Conservation (phyloP, 2,329 filamentous ascomycete genomes). For the Aspergillus sp. region DNA sequence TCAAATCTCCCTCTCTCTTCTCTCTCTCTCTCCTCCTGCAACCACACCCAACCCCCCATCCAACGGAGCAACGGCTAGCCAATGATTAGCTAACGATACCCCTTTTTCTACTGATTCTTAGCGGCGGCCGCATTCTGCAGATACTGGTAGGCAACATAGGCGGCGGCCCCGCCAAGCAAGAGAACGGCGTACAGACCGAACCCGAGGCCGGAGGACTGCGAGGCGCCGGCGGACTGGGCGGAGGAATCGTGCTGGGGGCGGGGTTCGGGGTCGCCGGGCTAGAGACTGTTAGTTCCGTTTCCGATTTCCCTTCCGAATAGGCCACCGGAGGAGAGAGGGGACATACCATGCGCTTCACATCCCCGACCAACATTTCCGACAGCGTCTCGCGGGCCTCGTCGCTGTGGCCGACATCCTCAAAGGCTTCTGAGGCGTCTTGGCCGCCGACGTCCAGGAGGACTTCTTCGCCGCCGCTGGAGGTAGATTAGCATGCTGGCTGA, state of each 20-base stretch:
- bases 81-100: not conserved
- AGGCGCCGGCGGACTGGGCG: slow-evolving; percentile 25
- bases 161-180: slow-evolving; percentile 64
- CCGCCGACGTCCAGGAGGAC: slow-evolving; percentile 92
- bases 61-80: too few species aligned
- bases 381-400: slow-evolving; percentile 97
- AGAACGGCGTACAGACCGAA: slow-evolving; percentile 74
- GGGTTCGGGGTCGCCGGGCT: slow-evolving; percentile 69
- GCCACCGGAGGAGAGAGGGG: slow-evolving; percentile 3
- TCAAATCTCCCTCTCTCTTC: not conserved
- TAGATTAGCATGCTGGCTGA: slow-evolving; percentile 1
- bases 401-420: slow-evolving; percentile 98
- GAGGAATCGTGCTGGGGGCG: slow-evolving; percentile 48
- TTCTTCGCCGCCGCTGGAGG: slow-evolving; percentile 83
- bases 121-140: slow-evolving; percentile 43
- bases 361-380: slow-evolving; percentile 63
- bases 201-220: slow-evolving; percentile 46
- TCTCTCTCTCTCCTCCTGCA: slow-evolving; percentile 2
- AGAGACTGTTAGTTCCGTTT: not conserved
- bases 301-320: not conserved
- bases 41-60: too few species aligned
- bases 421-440: slow-evolving; percentile 93
- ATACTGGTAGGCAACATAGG: slow-evolving; percentile 80
- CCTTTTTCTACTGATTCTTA: slow-evolving; percentile 19
- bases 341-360: slow-evolving; percentile 69